These are phyloP conservation scores for Barnettozyma salicaria DNA, from an alignment of 805 yeast genomes.

Conservation along the genomic window DNA sequence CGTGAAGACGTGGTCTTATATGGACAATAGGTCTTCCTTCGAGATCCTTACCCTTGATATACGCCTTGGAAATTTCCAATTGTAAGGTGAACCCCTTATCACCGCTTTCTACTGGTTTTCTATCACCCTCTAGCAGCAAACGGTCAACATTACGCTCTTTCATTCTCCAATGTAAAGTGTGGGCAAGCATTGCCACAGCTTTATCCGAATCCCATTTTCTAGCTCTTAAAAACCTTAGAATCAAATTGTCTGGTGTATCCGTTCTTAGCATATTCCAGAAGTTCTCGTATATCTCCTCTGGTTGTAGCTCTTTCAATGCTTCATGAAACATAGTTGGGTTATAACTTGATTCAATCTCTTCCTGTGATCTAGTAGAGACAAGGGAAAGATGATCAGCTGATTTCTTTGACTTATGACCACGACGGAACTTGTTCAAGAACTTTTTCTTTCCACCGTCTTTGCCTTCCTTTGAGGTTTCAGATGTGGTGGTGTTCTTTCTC, in stretches of 20 bases:
- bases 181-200: conserved; percentile 63
- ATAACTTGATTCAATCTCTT: conserved; percentile 28
- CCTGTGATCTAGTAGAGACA: conserved; percentile 25
- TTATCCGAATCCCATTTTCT: conserved; percentile 77
- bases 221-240: conserved; percentile 77
- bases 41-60: conserved; percentile 67
- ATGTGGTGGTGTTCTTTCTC: conserved; percentile 14
- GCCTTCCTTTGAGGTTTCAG: conserved; percentile 5
- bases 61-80: conserved; percentile 58
- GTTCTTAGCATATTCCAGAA: conserved; percentile 60
- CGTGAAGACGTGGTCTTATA: conserved; percentile 75
- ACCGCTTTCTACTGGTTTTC: conserved; percentile 42
- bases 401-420: conserved; percentile 11
- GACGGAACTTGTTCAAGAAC: conserved; percentile 23
- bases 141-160: conserved; percentile 55
- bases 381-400: conserved; percentile 16
- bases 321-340: conserved; percentile 39
- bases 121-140: conserved; percentile 68
- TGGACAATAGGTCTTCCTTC: conserved; percentile 73
- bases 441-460: conserved; percentile 20
- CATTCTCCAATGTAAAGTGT: conserved; percentile 71
- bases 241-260: conserved; percentile 75
- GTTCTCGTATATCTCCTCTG: conserved; percentile 43
- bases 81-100: conserved; percentile 38
- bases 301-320: conserved; percentile 45